Percentiles rank a stretch among this genome's conserved stretches.
These are phyloP conservation scores for Cladophialophora yegresii DNA, from an alignment of 2,329 filamentous ascomycete species.

Conservation along the genomic window DNA sequence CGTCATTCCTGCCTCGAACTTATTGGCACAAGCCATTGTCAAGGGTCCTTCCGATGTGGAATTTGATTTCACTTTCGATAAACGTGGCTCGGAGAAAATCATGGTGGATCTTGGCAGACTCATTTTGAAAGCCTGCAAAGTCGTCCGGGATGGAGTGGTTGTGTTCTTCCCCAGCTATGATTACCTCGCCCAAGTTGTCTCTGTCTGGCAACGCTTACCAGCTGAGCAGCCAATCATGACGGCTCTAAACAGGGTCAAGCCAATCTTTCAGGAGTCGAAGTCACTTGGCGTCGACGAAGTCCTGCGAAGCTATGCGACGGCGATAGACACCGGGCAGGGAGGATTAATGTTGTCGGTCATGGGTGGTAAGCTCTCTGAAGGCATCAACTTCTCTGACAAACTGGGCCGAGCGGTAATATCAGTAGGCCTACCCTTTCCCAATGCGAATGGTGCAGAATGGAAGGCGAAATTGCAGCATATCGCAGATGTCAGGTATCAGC, in stretches of 20 bases:
- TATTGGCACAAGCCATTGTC: constrained; percentile 74
- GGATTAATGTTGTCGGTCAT: constrained; percentile 87
- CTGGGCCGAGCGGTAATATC: constrained; percentile 87
- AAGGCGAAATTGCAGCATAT: constrained; percentile 88
- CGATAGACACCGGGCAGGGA: constrained; percentile 65
- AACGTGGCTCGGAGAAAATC: constrained; percentile 68
- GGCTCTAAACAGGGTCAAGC: constrained; percentile 54
- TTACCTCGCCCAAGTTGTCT: constrained; percentile 75
- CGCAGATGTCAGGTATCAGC: constrained; percentile 50
- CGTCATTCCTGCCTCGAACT: constrained; percentile 79
- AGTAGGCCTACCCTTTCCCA: constrained; percentile 91
- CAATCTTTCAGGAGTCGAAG: constrained; percentile 60
- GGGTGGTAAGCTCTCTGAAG: constrained; percentile 92
- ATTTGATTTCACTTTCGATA: constrained; percentile 88
- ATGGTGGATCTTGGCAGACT: constrained; percentile 73
- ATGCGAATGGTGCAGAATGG: constrained; percentile 86
- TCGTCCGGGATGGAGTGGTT: constrained; percentile 85
- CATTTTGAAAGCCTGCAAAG: constrained; percentile 68
- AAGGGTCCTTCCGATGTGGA: constrained; percentile 51
- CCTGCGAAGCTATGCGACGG: constrained; percentile 69
- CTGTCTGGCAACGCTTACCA: constrained; percentile 58
- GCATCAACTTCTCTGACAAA: constrained; percentile 94
- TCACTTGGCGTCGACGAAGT: constrained; percentile 63
- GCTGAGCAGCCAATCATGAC: constrained; percentile 18
- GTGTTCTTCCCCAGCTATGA: constrained; percentile 95